Evolutionary conservation across 2,329 filamentous ascomycete species (phyloP).

Genomic region (Penicillium sclerotigenum): DNA sequence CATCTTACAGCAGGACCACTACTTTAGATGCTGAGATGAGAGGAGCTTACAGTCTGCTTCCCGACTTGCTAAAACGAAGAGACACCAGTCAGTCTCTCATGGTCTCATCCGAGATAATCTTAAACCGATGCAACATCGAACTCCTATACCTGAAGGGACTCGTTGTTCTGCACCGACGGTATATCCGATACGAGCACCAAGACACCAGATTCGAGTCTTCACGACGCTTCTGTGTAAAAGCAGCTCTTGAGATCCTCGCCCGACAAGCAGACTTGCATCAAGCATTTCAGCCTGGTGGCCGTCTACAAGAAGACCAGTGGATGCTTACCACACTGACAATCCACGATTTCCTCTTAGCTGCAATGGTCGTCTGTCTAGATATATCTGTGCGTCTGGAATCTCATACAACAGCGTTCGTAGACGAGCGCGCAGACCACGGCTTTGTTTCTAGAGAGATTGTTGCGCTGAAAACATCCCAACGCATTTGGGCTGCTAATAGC

Average conservation of each 20-base stretch:
- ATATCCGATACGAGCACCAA: slow-evolving; percentile 39
- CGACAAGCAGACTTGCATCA: slow-evolving; percentile 50
- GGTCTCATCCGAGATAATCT: slow-evolving; percentile 48
- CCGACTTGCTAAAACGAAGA: slow-evolving; percentile 16
- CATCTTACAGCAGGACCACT: slow-evolving; percentile 19
- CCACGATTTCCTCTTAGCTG: slow-evolving; percentile 60
- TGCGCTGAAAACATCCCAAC: slow-evolving; percentile 12
- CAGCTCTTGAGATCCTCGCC: slow-evolving; percentile 47
- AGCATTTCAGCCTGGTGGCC: slow-evolving; percentile 50
- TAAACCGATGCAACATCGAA: slow-evolving; percentile 51
- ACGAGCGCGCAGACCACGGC: background rate
- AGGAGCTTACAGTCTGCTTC: slow-evolving; percentile 16
- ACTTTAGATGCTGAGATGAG: slow-evolving; percentile 24
- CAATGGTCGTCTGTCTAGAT: slow-evolving; percentile 55
- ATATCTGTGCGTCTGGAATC: slow-evolving; percentile 8
- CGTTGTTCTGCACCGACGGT: slow-evolving; percentile 51
- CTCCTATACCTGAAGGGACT: slow-evolving; percentile 49
- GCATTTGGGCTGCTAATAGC: slow-evolving; percentile 12
- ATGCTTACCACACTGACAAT: slow-evolving; percentile 56
- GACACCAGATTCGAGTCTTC: slow-evolving; percentile 39
- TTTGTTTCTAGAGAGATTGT: slow-evolving; percentile 6
- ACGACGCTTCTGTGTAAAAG: slow-evolving; percentile 43
- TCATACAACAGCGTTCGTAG: background rate
- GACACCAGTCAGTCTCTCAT: slow-evolving; percentile 39
- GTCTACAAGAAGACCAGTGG: slow-evolving; percentile 53